Evolutionary conservation across 2,329 filamentous ascomycete genomes (phyloP), one percentile per base, ranked within the genome.

Genomic region (Xylariaceae sp.): DNA sequence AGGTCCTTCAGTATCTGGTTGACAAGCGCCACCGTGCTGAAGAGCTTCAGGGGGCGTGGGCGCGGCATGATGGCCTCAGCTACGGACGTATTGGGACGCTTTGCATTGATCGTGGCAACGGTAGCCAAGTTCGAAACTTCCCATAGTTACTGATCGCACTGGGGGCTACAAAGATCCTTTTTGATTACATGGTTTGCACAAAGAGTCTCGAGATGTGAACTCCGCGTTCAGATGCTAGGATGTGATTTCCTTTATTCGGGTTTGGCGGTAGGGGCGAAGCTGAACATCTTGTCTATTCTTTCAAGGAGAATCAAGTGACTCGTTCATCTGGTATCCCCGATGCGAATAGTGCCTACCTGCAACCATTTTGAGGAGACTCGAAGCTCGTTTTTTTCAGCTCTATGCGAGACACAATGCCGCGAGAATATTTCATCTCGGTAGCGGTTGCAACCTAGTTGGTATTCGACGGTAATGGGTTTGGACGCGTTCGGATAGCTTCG

Each of bases 161-260:
- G 39, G 27, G 46, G 27, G 29, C 7, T 31, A 31, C 32, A 50
- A 50, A 54, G 19, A 19, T 19, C 19, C 19, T 6, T 57, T 54
- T 59, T 47, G 51, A 53, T 45, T 3, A 11, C 29, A 32, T 30
- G 30, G 27, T 34, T 41, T 9, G 11, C 26, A 59, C 57, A 59
- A 57, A 59, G 54, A 47, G 31, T 11, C 5, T 2, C 19, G 19
- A 19, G 19, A 34, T 47, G 45, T 26, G 27, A 19, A 9, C 29
- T 44, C 57, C 46, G 57, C 54, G 12, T 59, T 52, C 57, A 50
- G 51, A 44, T 11, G 29, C 1, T 6, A n/a, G 37, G n/a, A 27
- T 5, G 1, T 4, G 26, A 11, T 3, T 48, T 35, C 35, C 57
- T 59, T 59, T 59, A 54, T 59, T 45, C 27, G 9, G 8, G 34